These are phyloP conservation scores for Nicotiana tomentosiformis DNA, from an alignment of 257 asterid species.

Conservation along the genomic window DNA sequence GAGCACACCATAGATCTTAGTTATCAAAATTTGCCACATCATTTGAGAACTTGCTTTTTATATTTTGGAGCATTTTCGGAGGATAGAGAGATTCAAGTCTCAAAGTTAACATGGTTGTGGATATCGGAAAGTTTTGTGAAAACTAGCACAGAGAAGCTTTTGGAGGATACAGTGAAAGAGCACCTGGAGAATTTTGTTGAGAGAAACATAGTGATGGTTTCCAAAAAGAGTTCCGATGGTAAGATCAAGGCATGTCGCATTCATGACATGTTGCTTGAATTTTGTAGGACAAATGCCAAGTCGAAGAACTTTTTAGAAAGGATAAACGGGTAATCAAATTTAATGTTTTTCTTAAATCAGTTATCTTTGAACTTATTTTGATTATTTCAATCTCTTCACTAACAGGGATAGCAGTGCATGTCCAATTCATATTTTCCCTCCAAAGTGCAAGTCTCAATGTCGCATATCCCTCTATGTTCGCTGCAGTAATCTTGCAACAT, in stretches of 20 bases:
- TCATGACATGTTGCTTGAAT: conserved; percentile 8
- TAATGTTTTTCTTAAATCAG: too few relatives aligned
- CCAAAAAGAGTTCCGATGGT: conserved; percentile 6
- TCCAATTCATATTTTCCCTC: neutral
- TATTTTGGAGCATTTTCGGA: conserved; percentile 18
- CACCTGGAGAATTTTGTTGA: conserved; percentile 13
- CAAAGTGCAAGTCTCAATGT: neutral
- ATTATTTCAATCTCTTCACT: neutral
- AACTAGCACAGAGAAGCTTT: neutral
- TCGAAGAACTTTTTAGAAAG: neutral
- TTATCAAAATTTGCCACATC: conserved; percentile 16
- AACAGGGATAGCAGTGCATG: too few relatives aligned
- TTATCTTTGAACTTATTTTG: neutral
- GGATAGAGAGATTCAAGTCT: neutral
- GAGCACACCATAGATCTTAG: conserved; percentile 22
- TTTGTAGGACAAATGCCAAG: conserved; percentile 7
- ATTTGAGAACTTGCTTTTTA: conserved; percentile 17
- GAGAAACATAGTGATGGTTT: conserved; percentile 5
- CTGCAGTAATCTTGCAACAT: neutral
- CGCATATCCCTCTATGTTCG: neutral
- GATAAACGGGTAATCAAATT: neutral
- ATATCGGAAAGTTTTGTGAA: conserved; percentile 9
- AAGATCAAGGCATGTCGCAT: conserved; percentile 14
- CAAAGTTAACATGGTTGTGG: conserved; percentile 12
- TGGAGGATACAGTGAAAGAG: conserved; percentile 4